These are phyloP conservation scores for Penicillium sp. DNA, from an alignment of 2,329 filamentous ascomycete species.

Conservation along the genomic window DNA sequence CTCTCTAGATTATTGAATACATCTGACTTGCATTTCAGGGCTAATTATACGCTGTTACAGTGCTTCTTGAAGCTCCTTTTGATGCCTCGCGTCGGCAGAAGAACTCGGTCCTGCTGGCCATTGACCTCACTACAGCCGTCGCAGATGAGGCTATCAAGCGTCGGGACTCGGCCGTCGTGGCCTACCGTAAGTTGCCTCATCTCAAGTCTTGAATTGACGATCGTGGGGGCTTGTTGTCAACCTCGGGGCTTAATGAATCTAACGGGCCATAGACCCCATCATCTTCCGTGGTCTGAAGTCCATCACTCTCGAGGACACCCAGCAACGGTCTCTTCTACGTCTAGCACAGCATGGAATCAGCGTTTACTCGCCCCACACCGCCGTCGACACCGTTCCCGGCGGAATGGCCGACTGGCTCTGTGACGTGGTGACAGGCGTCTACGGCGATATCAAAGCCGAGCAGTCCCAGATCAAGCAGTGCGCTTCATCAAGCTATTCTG, in stretches of 20 bases:
- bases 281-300: constrained; percentile 93
- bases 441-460: constrained; percentile 12
- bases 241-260: background rate
- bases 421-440: constrained; percentile 68
- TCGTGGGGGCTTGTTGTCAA: background rate
- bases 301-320: constrained; percentile 77
- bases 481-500: constrained; percentile 37
- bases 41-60: constrained; percentile 36
- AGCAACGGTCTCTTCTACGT: constrained; percentile 79
- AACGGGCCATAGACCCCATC: constrained; percentile 69
- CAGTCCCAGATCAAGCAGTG: constrained; percentile 13
- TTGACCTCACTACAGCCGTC: constrained; percentile 86
- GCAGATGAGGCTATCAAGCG: constrained; percentile 83
- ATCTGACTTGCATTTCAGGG: background rate
- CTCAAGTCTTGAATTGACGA: background rate
- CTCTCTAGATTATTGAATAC: background rate
- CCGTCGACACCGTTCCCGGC: constrained; percentile 78
- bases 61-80: constrained; percentile 68
- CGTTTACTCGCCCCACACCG: constrained; percentile 94
- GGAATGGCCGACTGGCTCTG: constrained; percentile 95
- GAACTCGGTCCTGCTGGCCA: constrained; percentile 74
- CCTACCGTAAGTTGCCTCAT: constrained; percentile 68
- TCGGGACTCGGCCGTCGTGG: constrained; percentile 74
- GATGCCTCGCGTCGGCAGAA: constrained; percentile 55
- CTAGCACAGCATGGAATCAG: constrained; percentile 85